Conservation (phyloP, 164 flowering plant genomes). For the Macadamia integrifolia region DNA sequence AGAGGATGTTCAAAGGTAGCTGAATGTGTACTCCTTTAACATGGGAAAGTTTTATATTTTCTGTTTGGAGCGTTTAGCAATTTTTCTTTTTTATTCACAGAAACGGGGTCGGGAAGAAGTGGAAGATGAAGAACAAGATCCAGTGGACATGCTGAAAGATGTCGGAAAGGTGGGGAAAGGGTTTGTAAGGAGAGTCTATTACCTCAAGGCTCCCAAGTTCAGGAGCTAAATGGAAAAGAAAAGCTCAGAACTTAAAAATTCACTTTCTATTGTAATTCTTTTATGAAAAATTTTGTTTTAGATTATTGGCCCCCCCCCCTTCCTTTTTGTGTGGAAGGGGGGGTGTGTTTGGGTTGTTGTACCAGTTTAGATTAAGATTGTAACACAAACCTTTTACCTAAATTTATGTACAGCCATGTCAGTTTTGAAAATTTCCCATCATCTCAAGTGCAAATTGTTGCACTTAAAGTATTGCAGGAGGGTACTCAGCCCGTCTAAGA, state of each 20-base stretch:
- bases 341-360: background rate
- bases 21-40: background rate
- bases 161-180: constrained; percentile 87
- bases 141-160: constrained; percentile 35
- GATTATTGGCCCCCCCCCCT: too few relatives aligned
- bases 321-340: too few relatives aligned
- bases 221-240: constrained; percentile 1
- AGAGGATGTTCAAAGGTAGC: constrained; percentile 53
- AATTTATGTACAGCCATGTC: too few relatives aligned
- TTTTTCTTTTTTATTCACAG: constrained; percentile 25
- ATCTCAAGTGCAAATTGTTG: too few relatives aligned
- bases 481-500: too few relatives aligned
- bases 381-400: too few relatives aligned
- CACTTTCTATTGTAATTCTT: background rate
- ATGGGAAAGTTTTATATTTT: background rate
- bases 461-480: too few relatives aligned
- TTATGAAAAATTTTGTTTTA: background rate
- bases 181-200: constrained; percentile 59
- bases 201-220: constrained; percentile 59
- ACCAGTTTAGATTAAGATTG: background rate
- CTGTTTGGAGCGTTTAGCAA: background rate
- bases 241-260: background rate
- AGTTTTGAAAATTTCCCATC: too few relatives aligned
- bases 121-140: constrained; percentile 32
- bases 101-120: constrained; percentile 62